Evolutionary conservation across 83 land plant genomes (phyloP).

Genomic region (Picea engelmannii): DNA sequence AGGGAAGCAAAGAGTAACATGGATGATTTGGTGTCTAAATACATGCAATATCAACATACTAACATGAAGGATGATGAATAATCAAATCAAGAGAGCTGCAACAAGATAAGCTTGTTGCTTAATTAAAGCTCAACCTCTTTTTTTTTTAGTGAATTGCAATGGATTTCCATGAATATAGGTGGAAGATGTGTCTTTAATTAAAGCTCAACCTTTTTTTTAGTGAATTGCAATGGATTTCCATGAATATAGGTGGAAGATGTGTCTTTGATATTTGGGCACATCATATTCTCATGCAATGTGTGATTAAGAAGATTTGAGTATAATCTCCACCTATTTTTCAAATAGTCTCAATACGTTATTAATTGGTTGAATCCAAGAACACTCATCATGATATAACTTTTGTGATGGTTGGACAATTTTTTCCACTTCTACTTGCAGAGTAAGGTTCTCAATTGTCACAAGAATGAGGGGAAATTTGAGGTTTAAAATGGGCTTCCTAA

Average conservation of each 20-base stretch:
- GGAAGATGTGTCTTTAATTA: conserved; percentile 62
- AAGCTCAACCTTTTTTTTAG: too few species aligned
- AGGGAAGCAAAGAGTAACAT: too few species aligned
- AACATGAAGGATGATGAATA: too few species aligned
- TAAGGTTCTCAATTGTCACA: conserved; percentile 77
- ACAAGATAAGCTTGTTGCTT: too few species aligned
- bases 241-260: too few species aligned
- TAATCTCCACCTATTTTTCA: conserved; percentile 87
- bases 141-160: conserved; percentile 21
- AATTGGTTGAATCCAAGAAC: conserved; percentile 60
- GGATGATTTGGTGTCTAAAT: too few species aligned
- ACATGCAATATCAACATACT: too few species aligned
- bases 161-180: conserved; percentile 44
- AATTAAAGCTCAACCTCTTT: too few species aligned
- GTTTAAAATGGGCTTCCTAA: too few species aligned
- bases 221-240: too few species aligned
- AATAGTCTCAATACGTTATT: conserved; percentile 71
- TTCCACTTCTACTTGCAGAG: conserved; percentile 48
- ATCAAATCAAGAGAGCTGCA: too few species aligned
- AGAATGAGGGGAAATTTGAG: too few species aligned
- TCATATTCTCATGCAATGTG: conserved; percentile 27
- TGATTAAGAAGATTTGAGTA: conserved; percentile 50
- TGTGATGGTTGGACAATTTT: conserved; percentile 54
- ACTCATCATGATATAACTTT: conserved; percentile 75
- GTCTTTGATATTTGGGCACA: conserved; percentile 68